Evolutionary conservation across 2,329 filamentous ascomycete species (phyloP).

Genomic region (Amylocarpus encephaloides): DNA sequence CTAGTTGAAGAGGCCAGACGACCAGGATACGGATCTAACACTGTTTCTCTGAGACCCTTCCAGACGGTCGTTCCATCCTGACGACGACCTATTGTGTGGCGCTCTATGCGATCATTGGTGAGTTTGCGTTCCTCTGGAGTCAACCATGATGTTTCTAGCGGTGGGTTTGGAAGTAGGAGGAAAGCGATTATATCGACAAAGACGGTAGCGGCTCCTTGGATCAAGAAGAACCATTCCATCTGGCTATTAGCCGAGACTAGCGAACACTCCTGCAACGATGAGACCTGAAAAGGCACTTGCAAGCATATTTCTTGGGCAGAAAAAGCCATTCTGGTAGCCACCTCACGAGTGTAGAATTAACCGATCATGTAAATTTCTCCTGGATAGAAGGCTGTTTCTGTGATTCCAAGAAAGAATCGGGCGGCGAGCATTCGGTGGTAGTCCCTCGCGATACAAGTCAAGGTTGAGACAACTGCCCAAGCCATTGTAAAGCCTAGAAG

Average conservation of each 20-base stretch:
- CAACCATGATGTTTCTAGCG: conserved; percentile 24
- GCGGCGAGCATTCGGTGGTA: conserved; percentile 37
- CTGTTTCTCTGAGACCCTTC: no score
- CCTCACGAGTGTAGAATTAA: conserved; percentile 37
- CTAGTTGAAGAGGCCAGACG: no score
- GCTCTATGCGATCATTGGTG: conserved; percentile 9
- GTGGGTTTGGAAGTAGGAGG: conserved; percentile 42
- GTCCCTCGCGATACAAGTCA: conserved; percentile 35
- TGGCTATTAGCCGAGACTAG: conserved; percentile 31
- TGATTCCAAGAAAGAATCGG: conserved; percentile 25
- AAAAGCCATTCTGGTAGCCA: conserved; percentile 30
- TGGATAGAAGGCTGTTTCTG: conserved; percentile 32
- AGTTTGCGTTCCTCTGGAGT: conserved; percentile 12
- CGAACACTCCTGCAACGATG: conserved; percentile 33
- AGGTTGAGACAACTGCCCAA: conserved; percentile 48
- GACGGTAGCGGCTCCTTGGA: conserved; percentile 27
- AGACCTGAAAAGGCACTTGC: conserved; percentile 34
- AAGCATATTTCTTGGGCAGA: conserved; percentile 34
- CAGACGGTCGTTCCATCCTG: no score
- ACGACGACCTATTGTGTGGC: no score
- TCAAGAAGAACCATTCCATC: conserved; percentile 38
- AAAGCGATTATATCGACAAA: neutral
- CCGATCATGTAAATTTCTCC: conserved; percentile 25
- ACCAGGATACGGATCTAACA: no score
- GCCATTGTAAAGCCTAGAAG: neutral